Percentiles rank a stretch among this genome's conserved stretches.
These are phyloP conservation scores for Phoenix dactylifera DNA, from an alignment of 176 grass and related monocot genomes.

Conservation along the genomic window DNA sequence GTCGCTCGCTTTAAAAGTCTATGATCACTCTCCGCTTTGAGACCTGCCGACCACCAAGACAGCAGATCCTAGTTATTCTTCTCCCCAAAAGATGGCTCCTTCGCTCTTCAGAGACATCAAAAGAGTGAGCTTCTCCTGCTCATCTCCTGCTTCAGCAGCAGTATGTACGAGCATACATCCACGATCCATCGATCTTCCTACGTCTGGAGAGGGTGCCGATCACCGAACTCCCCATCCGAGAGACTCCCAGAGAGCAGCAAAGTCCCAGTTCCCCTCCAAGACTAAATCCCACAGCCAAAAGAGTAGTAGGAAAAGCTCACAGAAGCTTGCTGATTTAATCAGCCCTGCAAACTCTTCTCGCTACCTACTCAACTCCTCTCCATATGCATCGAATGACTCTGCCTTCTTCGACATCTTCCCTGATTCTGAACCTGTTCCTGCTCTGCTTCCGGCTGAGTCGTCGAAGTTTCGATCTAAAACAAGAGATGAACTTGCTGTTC, in stretches of 20 bases:
- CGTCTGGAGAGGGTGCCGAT: background rate
- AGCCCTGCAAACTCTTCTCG: background rate
- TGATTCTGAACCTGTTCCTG: too few species aligned
- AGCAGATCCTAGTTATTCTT: too few species aligned
- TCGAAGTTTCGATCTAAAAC: too few species aligned
- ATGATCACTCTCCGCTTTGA: too few species aligned
- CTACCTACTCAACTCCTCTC: background rate
- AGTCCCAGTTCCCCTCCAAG: too few species aligned
- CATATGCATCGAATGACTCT: background rate
- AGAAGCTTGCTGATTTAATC: background rate
- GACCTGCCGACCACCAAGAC: too few species aligned
- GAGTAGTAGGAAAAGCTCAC: background rate
- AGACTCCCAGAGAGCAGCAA: background rate
- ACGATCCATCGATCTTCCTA: constrained; percentile 2
- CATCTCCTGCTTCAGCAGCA: background rate
- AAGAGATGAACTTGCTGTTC: too few species aligned
- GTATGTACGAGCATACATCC: background rate
- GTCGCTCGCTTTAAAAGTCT: too few species aligned
- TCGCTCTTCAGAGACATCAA: background rate
- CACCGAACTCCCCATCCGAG: background rate
- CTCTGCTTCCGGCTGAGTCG: too few species aligned
- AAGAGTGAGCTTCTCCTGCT: constrained; percentile 1
- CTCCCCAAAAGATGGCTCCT: background rate
- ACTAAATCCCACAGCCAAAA: too few species aligned
- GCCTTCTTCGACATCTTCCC: background rate